Base-by-base conservation (phyloP, 2,329 filamentous ascomycete genomes). In the Rugonectria rugulosa region DNA sequence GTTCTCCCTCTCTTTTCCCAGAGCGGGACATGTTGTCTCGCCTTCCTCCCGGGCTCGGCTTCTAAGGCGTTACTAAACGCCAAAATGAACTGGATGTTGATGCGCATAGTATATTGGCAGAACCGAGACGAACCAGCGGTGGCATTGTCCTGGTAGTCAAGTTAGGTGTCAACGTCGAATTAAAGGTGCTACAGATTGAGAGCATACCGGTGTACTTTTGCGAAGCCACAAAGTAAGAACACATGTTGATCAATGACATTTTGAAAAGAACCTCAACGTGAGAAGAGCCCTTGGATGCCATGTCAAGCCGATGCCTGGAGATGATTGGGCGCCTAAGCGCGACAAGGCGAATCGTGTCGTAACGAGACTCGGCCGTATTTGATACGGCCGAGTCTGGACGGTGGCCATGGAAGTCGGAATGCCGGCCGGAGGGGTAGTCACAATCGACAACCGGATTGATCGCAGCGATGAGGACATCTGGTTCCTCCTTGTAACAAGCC, bases 201-300 rank as follows among this genome's bases (percentile, higher is more conserved):
- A 24, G 72, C 77, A 57, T 57, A 76, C 75, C 70, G 17, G 65
- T 64, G 45, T 68, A 72, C 29, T 69, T 68, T 23, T 62, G 49
- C 11, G 68, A 67, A 7, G 91, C 88, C 68, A 91, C 82, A 61
- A 88, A 84, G 71, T 95, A 91, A 6, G 93, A 91, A 6, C 91
- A 87, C 59, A 98, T 89, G 67, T 96, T 98, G 63, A 94, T 86
- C 38, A 97, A 78, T 6, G 91, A 84, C 73, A 97, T 89, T 70
- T 92, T 95, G 59, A 90, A 83, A 23, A 97, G 72, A 11, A 85
- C 82, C 11, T 81, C 81, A 37, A 88, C 84, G 43, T 89, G 80
- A 2, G 84, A 81, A 9, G 86, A 81, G 58, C 87, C 85, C 69
- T 90, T 92, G 23, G 95, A 78, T 24, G 91, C 85, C 62, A 89